Conservation (phyloP, 2,329 filamentous ascomycete species). For the Diaporthe caulivora region DNA sequence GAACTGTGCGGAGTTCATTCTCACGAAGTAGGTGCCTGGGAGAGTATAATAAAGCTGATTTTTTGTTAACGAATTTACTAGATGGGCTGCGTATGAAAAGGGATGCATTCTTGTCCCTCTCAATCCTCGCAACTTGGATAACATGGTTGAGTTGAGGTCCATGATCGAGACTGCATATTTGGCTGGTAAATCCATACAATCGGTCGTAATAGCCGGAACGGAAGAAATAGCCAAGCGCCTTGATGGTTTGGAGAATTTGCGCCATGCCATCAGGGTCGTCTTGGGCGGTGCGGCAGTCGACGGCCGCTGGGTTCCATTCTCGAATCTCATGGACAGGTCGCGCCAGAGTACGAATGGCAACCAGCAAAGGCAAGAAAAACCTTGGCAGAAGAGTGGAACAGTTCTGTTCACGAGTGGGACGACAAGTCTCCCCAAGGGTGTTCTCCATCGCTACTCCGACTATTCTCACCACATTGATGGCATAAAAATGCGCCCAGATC, state of each 20-base stretch:
- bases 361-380: no score
- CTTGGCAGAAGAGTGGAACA: not conserved
- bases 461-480: conserved; percentile 5
- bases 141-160: not conserved
- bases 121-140: conserved; percentile 9
- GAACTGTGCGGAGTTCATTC: not conserved
- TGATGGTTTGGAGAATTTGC: not conserved
- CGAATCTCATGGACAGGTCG: not conserved
- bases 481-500: conserved; percentile 18
- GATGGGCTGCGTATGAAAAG: conserved; percentile 2
- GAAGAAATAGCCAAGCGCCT: not conserved
- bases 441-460: conserved; percentile 4
- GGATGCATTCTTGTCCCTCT: not conserved
- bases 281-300: not conserved
- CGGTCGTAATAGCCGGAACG: not conserved
- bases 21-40: not conserved
- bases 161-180: conserved; percentile 7
- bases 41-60: not conserved
- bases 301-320: not conserved
- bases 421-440: not conserved
- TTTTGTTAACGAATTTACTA: not conserved
- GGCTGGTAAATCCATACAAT: not conserved
- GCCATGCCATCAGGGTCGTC: not conserved
- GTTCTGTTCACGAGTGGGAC: conserved; percentile 8
- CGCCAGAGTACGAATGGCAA: not conserved